Percentiles rank a stretch among this genome's conserved stretches.
These are phyloP conservation scores for Byssoonygena ceratinophila DNA, from an alignment of 2,329 filamentous ascomycete genomes.

Conservation along the genomic window DNA sequence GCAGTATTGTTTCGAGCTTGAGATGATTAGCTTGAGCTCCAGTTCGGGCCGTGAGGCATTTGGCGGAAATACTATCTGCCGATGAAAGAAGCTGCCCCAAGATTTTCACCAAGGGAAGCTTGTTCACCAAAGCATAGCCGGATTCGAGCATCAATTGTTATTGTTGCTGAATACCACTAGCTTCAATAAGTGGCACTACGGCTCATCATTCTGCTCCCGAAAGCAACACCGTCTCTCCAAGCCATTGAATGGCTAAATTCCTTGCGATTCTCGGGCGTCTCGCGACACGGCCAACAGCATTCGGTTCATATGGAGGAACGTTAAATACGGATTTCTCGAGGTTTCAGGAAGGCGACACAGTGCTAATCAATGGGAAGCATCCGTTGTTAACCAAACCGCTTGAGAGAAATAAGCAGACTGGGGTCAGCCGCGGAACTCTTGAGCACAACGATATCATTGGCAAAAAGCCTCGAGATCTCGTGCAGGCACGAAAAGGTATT, in stretches of 20 bases:
- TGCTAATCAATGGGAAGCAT: slow-evolving; percentile 31
- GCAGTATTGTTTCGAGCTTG: background rate
- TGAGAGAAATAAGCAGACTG: slow-evolving; percentile 27
- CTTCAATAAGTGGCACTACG: background rate
- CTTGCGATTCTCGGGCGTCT: slow-evolving; percentile 12
- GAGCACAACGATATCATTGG: slow-evolving; percentile 53
- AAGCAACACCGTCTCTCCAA: background rate
- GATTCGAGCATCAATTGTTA: background rate
- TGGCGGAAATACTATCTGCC: slow-evolving; percentile 12
- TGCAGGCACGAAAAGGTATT: slow-evolving; percentile 44
- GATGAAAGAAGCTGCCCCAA: background rate
- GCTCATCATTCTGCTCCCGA: background rate
- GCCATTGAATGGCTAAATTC: slow-evolving; percentile 15
- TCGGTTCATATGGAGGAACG: slow-evolving; percentile 18
- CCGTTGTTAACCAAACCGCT: slow-evolving; percentile 36
- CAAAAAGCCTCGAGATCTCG: slow-evolving; percentile 47
- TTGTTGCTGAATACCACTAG: background rate
- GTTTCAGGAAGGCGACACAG: slow-evolving; percentile 37
- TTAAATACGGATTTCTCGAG: slow-evolving; percentile 32
- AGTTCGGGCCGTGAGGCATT: background rate
- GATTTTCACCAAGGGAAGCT: background rate
- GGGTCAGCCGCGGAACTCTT: slow-evolving; percentile 30
- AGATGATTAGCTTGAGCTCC: background rate
- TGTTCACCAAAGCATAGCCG: background rate
- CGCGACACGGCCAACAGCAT: slow-evolving; percentile 7